Base-by-base conservation (phyloP, 306 rosid species). In the Sindora glabra region DNA sequence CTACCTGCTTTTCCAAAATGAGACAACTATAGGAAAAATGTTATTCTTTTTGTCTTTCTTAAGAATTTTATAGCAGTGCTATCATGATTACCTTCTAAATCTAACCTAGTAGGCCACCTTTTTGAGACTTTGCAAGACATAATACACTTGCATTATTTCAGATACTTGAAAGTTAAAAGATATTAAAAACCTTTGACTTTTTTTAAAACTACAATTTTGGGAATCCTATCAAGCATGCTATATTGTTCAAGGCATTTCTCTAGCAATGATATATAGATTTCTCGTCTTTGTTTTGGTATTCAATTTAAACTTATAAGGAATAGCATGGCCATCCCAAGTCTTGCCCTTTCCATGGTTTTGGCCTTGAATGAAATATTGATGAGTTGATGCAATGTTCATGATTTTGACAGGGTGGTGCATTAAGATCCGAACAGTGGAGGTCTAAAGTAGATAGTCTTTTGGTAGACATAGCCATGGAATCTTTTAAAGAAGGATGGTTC, bases 351-450 rank as follows among this genome's bases (percentile, higher is more conserved):
- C 22, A 6, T 38, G 46, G 17, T 33, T 56, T 45, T 56, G 10
- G 34, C 39, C 22, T 14, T 59, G 60, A 34, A 58, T 37, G 0
- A 19, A 44, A 27, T 62, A 16, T 61, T 13, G 22, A 45, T 49
- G 19, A 24, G 37, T 65, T 24, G 33, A 22, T 41, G 32, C 41
- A 18, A 19, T 21, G 65, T 53, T 16, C 24, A 17, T 57, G 11
- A 5, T 64, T 71, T 80, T 44, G 36, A 32, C 80, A 92, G 98
- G 95, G 77, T 57, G 96, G 98, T 63, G 61, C 78, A 22, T 65
- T 81, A 59, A 79, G 62, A 70, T 76, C 81, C 39, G 86, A 79
- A 70, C 53, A 58, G 2, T 83, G 88, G 94, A 82, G 83, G 41
- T 64, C 90, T 38, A 58, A 80, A 68, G 74, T 86, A 66, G 94